Evolutionary conservation across 257 asterid species (phyloP).

Genomic region (Cynanchum wilfordii): DNA sequence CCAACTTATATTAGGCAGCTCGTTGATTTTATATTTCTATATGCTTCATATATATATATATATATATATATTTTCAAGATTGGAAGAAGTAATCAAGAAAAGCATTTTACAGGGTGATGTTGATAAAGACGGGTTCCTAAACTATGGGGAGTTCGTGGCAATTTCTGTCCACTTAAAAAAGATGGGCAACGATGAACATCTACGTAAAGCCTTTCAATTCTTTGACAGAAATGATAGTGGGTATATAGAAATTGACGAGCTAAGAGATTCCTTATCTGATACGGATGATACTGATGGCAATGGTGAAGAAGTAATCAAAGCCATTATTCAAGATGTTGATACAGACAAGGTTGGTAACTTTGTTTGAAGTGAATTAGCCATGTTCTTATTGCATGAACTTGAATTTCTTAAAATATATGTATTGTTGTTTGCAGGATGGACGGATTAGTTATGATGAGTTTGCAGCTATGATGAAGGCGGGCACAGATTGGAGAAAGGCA

Average conservation of each 20-base stretch:
- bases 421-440: conserved; percentile 35
- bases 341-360: conserved; percentile 64
- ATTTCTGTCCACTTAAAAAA: conserved; percentile 71
- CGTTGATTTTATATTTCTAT: too few relatives aligned
- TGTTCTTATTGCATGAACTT: not conserved
- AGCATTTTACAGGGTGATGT: conserved; percentile 59
- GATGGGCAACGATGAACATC: conserved; percentile 72
- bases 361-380: not conserved
- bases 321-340: conserved; percentile 85
- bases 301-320: conserved; percentile 63
- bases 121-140: conserved; percentile 75
- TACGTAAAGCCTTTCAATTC: conserved; percentile 66
- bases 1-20: not conserved
- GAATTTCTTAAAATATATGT: not conserved
- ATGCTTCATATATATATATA: too few relatives aligned
- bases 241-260: conserved; percentile 78
- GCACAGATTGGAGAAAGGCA: conserved; percentile 58
- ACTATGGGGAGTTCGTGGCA: conserved; percentile 81
- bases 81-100: conserved; percentile 4
- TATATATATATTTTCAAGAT: not conserved
- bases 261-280: conserved; percentile 59
- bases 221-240: conserved; percentile 66
- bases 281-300: conserved; percentile 60
- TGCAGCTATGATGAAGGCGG: conserved; percentile 45
- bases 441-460: conserved; percentile 46